Conservation (phyloP, 2,329 filamentous ascomycete genomes). For the Botryotinia globosa region DNA sequence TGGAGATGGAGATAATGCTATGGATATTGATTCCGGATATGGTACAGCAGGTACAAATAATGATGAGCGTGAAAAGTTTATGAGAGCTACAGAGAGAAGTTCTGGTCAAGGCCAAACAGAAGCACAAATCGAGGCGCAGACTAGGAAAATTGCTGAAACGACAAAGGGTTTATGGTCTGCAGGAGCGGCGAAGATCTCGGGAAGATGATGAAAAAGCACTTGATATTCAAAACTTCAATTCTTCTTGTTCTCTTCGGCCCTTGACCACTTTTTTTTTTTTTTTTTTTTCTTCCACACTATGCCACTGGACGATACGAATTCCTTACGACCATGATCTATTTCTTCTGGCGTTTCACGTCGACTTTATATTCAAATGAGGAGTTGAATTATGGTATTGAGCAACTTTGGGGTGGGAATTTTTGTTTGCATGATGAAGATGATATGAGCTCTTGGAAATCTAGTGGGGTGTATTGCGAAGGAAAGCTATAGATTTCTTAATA, state of each 20-base stretch:
- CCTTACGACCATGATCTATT: not conserved
- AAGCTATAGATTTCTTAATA: constrained; percentile 11
- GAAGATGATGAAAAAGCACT: constrained; percentile 24
- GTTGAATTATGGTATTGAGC: not conserved
- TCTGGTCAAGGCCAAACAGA: constrained; percentile 39
- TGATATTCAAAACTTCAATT: constrained; percentile 13
- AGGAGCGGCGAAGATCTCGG: constrained; percentile 31
- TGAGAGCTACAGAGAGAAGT: constrained; percentile 33
- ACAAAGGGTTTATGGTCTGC: constrained; percentile 51
- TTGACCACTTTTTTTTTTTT: constrained; percentile 5
- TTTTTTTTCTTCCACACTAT: not conserved
- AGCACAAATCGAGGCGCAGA: constrained; percentile 40
- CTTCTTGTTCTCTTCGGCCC: not conserved
- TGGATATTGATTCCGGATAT: constrained; percentile 36
- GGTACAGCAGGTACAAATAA: constrained; percentile 11
- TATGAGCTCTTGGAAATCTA: constrained; percentile 5
- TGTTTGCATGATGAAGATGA: not conserved
- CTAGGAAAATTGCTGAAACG: constrained; percentile 59
- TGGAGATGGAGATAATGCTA: constrained; percentile 24
- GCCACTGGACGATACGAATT: not conserved
- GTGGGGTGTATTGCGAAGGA: not conserved
- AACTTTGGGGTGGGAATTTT: not conserved
- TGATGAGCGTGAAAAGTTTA: constrained; percentile 25
- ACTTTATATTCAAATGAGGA: not conserved
- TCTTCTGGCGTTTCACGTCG: not conserved